A percentile compares a stretch with the other conserved stretches of the same genome.
Conservation (phyloP, 2,329 filamentous ascomycete species). For the Aspergillus sclerotialis region DNA sequence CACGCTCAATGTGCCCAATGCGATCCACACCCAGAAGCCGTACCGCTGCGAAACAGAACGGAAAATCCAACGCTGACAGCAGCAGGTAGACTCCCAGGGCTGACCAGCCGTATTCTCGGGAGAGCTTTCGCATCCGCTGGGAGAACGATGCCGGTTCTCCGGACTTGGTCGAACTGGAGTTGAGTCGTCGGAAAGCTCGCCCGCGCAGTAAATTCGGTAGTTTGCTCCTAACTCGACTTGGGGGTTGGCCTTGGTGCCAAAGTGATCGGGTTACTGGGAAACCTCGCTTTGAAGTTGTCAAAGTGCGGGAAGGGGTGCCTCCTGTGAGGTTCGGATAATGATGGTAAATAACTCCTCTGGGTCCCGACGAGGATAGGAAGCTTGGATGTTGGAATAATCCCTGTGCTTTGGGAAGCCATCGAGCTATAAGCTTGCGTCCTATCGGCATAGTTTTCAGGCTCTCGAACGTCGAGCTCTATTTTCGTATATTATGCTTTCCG, state of each 20-base stretch:
- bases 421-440: slow-evolving; percentile 8
- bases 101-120: slow-evolving; percentile 88
- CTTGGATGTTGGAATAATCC: slow-evolving; percentile 7
- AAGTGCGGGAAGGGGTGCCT: no score
- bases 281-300: background rate
- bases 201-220: no score
- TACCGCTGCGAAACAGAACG: slow-evolving; percentile 89
- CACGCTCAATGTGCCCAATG: slow-evolving; percentile 57
- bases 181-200: slow-evolving; percentile 21
- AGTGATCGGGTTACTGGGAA: background rate
- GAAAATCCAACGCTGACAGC: slow-evolving; percentile 82
- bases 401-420: slow-evolving; percentile 15
- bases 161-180: slow-evolving; percentile 13
- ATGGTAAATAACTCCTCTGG: no score
- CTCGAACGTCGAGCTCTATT: no score
- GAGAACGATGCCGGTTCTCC: slow-evolving; percentile 50
- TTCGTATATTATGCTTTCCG: no score
- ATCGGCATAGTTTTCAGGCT: no score
- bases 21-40: slow-evolving; percentile 73
- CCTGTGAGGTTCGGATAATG: no score
- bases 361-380: no score
- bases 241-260: no score
- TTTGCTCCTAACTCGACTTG: background rate
- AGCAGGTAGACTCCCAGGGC: slow-evolving; percentile 85
- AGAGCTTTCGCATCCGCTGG: slow-evolving; percentile 71